These are phyloP conservation scores for Pyrenopolyporus hunteri DNA, from an alignment of 495 filamentous ascomycete species.

Conservation along the genomic window DNA sequence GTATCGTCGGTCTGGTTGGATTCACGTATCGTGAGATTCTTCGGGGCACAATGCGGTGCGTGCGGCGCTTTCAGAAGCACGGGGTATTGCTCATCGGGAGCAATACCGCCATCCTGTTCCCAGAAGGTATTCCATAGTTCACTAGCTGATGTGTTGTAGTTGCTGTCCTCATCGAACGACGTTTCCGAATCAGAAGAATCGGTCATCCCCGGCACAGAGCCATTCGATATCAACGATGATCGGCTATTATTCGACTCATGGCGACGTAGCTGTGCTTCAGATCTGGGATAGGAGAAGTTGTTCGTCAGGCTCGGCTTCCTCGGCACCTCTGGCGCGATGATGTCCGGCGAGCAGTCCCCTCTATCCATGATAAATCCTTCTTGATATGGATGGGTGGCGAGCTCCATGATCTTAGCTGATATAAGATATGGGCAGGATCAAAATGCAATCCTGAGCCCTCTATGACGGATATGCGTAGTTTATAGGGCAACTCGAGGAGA, in stretches of 20 bases:
- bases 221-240: conserved; percentile 36
- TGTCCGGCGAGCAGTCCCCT: conserved; percentile 8
- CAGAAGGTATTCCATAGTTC: conserved; percentile 44
- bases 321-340: conserved; percentile 3
- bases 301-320: conserved; percentile 30
- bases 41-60: conserved; percentile 16
- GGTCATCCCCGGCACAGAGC: conserved; percentile 41
- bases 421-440: conserved; percentile 23
- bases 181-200: conserved; percentile 42
- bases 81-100: conserved; percentile 29
- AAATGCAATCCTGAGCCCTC: conserved; percentile 15
- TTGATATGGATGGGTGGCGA: conserved; percentile 24
- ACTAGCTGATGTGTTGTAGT: conserved; percentile 37
- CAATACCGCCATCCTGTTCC: conserved; percentile 19
- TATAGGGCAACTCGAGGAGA: conserved; percentile 35
- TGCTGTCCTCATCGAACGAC: conserved; percentile 38
- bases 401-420: conserved; percentile 36
- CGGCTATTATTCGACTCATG: conserved; percentile 38
- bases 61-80: conserved; percentile 25
- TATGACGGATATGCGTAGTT: conserved; percentile 38
- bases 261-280: conserved; percentile 24
- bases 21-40: conserved; percentile 3
- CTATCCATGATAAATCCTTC: conserved; percentile 1
- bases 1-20: conserved; percentile 15
- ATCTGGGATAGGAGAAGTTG: conserved; percentile 39